Conservation (phyloP, 2,329 filamentous ascomycete genomes). For the Alternaria angustiovoidea region DNA sequence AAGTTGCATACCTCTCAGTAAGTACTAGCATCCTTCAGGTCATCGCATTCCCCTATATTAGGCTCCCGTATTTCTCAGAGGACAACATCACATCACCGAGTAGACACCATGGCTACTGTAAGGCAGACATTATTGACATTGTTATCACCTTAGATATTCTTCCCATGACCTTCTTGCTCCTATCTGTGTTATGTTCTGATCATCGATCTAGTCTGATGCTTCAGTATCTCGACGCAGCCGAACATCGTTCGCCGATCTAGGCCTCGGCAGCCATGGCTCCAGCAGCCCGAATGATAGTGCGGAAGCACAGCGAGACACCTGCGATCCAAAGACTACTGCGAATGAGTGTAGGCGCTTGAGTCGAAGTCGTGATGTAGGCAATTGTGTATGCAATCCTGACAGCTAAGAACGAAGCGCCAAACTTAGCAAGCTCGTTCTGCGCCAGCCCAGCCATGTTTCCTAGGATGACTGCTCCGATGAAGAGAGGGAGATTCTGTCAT, state of each 20-base stretch:
- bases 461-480: constrained; percentile 54
- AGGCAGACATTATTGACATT: constrained; percentile 2
- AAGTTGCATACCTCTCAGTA: not conserved
- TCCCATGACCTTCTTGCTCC: not conserved
- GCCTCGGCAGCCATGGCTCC: constrained; percentile 24
- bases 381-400: constrained; percentile 49
- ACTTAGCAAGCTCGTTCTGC: constrained; percentile 46
- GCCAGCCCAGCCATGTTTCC: constrained; percentile 53
- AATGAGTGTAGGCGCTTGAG: constrained; percentile 27
- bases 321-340: constrained; percentile 33
- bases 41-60: not conserved
- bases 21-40: not conserved
- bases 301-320: constrained; percentile 32
- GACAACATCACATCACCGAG: constrained; percentile 8
- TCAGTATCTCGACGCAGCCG: not conserved
- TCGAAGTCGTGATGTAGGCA: constrained; percentile 47
- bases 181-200: not conserved
- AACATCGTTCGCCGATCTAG: not conserved
- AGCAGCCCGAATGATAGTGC: constrained; percentile 32
- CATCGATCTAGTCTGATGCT: not conserved
- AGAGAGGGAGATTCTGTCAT: constrained; percentile 53
- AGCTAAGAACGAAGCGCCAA: constrained; percentile 49
- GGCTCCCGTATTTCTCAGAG: constrained; percentile 4
- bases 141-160: not conserved
- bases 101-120: not conserved